Evolutionary conservation across 257 asterid genomes (phyloP).

Genomic region (Solanum megistacrolobum): DNA sequence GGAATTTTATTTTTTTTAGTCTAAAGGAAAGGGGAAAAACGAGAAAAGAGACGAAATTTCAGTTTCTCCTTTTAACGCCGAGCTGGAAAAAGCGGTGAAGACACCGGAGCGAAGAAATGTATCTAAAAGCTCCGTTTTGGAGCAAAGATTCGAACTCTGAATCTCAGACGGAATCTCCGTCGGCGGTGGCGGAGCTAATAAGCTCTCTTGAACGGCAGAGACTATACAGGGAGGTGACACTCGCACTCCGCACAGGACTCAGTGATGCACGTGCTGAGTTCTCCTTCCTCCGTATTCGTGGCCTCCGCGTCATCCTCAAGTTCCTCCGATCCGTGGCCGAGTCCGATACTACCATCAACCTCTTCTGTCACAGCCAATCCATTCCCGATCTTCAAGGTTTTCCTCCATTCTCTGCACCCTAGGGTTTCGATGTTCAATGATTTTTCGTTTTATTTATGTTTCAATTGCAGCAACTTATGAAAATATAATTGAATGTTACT

Average conservation of each 20-base stretch:
- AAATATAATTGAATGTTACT: background rate
- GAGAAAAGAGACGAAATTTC: background rate
- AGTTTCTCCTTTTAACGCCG: background rate
- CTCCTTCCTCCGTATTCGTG: conserved; percentile 79
- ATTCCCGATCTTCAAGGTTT: conserved; percentile 77
- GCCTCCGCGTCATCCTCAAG: conserved; percentile 74
- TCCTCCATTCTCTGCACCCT: background rate
- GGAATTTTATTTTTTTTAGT: too few species aligned
- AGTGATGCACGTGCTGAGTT: conserved; percentile 85
- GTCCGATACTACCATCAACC: conserved; percentile 57
- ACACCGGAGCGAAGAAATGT: conserved; percentile 29
- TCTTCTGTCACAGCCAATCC: conserved; percentile 72
- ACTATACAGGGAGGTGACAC: conserved; percentile 74
- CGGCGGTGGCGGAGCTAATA: conserved; percentile 68
- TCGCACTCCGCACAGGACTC: conserved; percentile 83
- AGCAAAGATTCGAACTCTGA: conserved; percentile 37
- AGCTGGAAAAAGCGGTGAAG: background rate
- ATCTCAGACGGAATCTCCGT: conserved; percentile 29
- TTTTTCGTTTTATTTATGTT: background rate
- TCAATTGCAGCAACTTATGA: background rate
- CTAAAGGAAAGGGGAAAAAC: background rate
- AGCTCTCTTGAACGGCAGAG: conserved; percentile 72
- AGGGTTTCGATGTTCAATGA: background rate
- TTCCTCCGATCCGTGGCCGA: conserved; percentile 81
- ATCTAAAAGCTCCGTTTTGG: conserved; percentile 84